Conservation (phyloP, 495 filamentous ascomycete genomes). For the Podospora tetraspora region DNA sequence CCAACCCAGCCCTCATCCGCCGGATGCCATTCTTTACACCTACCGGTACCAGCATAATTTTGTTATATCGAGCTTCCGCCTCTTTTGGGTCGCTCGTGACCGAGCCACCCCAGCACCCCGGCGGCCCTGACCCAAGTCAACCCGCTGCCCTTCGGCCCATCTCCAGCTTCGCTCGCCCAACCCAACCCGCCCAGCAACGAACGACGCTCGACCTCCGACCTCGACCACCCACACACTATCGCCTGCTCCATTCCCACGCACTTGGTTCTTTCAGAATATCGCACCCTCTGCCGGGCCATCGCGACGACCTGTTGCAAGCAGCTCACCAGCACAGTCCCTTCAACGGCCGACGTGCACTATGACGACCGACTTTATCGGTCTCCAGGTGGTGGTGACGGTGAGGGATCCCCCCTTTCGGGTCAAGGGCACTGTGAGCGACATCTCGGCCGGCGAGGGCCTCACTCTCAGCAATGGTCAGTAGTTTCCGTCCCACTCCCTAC, state of each 20-base stretch:
- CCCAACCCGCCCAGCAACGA: background rate
- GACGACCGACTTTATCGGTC: slow-evolving; percentile 63
- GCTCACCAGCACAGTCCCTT: background rate
- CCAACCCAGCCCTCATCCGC: background rate
- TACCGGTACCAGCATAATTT: background rate
- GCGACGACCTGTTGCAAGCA: background rate
- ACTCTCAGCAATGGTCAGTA: slow-evolving; percentile 71
- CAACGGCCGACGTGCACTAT: slow-evolving; percentile 16
- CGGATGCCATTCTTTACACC: background rate
- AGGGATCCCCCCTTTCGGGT: slow-evolving; percentile 59
- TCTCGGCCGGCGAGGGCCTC: slow-evolving; percentile 65
- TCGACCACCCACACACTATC: background rate
- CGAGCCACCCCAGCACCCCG: too few species aligned
- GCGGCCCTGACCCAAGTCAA: background rate
- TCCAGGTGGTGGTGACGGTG: slow-evolving; percentile 71
- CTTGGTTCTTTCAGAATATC: background rate
- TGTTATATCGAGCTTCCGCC: background rate
- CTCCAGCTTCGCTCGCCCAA: background rate
- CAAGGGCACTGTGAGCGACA: slow-evolving; percentile 65
- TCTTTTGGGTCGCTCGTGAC: background rate
- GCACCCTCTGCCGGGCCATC: background rate
- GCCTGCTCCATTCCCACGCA: background rate
- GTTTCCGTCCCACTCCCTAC: background rate
- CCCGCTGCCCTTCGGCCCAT: background rate
- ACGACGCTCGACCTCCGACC: too few species aligned